Conservation (phyloP, 257 asterid species). For the Ajuga chamaepitys region DNA sequence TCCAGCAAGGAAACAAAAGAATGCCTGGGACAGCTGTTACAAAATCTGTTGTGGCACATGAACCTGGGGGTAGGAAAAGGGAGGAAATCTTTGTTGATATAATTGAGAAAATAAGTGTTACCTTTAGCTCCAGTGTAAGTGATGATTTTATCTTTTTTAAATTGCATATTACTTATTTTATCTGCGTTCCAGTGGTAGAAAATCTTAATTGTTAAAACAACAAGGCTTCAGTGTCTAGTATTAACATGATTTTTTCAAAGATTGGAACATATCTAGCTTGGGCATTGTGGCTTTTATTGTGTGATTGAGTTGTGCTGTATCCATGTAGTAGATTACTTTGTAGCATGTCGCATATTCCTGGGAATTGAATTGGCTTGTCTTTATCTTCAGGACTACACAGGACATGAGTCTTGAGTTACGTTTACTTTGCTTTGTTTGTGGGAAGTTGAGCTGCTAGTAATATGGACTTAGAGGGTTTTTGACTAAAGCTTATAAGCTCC, state of each 20-base stretch:
- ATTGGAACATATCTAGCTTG: neutral
- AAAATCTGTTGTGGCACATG: constrained; percentile 94
- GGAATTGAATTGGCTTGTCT: neutral
- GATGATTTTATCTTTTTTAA: constrained; percentile 11
- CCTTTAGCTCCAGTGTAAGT: constrained; percentile 99
- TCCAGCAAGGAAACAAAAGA: constrained; percentile 96
- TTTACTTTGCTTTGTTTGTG: neutral
- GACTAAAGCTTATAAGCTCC: no score
- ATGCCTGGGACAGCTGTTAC: constrained; percentile 99
- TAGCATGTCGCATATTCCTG: neutral
- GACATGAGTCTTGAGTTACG: neutral
- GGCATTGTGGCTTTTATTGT: neutral
- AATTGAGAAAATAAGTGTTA: constrained; percentile 93
- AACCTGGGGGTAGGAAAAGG: constrained; percentile 94
- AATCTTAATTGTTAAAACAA: neutral
- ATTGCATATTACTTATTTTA: neutral
- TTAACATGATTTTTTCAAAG: neutral
- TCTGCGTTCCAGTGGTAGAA: constrained; percentile 1
- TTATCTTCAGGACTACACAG: neutral
- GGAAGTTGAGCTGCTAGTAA: neutral
- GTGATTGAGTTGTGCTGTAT: neutral
- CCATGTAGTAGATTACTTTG: neutral
- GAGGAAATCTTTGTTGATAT: constrained; percentile 98
- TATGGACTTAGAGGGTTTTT: constrained; percentile 10
- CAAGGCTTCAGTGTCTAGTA: neutral